These are phyloP conservation scores for Beverwykella pulmonaria DNA, from an alignment of 495 filamentous ascomycete species.

Conservation along the genomic window DNA sequence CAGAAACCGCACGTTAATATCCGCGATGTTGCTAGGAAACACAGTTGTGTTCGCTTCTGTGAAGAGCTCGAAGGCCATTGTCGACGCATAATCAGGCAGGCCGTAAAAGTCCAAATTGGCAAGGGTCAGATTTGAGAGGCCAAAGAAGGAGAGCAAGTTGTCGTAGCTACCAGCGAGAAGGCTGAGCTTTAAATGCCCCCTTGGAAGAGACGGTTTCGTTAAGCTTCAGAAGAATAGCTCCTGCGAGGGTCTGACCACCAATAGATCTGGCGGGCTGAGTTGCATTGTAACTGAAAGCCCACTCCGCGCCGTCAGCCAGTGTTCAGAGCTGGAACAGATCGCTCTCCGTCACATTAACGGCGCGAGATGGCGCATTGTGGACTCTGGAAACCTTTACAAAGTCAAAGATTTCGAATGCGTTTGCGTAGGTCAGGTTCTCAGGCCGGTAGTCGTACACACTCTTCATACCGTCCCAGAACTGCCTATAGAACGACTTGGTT, in stretches of 20 bases:
- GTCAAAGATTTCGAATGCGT: conserved; percentile 21
- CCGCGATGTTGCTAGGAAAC: conserved; percentile 46
- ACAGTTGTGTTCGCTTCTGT: conserved; percentile 43
- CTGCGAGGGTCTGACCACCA: conserved; percentile 6
- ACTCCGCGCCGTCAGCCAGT: conserved; percentile 20
- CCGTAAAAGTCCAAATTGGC: conserved; percentile 50
- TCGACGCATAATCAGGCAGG: conserved; percentile 57
- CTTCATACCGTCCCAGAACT: conserved; percentile 10
- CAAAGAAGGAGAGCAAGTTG: conserved; percentile 57
- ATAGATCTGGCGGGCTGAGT: conserved; percentile 12
- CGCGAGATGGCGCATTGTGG: conserved; percentile 3
- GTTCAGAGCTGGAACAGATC: conserved; percentile 20
- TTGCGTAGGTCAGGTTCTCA: conserved; percentile 11
- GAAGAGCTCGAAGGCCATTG: conserved; percentile 59
- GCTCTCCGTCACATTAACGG: conserved; percentile 4
- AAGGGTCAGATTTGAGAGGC: conserved; percentile 50
- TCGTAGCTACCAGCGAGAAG: conserved; percentile 50
- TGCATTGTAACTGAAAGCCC: background rate
- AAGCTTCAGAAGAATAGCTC: conserved; percentile 47
- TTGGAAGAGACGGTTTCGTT: conserved; percentile 50
- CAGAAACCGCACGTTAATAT: conserved; percentile 54
- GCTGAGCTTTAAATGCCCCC: conserved; percentile 49
- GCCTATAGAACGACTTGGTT: conserved; percentile 12
- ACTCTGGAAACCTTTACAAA: conserved; percentile 7
- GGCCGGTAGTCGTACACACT: conserved; percentile 15